Evolutionary conservation across 2,329 filamentous ascomycete species (phyloP), one percentile per base, ranked within the genome.

Genomic region (Pyrenophora graminea): DNA sequence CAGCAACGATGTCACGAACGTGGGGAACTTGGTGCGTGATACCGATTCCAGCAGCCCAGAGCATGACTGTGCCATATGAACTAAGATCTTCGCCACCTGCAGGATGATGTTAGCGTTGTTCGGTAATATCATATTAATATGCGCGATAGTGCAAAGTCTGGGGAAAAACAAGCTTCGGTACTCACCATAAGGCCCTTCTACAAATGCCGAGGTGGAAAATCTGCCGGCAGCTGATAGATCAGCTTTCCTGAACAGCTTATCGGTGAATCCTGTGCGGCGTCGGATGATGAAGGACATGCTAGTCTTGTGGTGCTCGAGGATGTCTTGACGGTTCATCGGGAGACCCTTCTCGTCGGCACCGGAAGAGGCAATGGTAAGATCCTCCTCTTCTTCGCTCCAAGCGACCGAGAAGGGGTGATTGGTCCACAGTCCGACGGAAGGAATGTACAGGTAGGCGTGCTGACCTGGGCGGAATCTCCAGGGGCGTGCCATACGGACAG

Each of bases 1-100:
- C 74, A 41, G 72, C 72, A 36, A 80, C 77, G 15, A 80, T 74
- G 51, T 94, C 87, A 48, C 86, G 87, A 7, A 97, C 82, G 72
- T 95, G 96, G 30, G 91, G 90, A 25, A 97, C 84, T 71, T 96
- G 91, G 72, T 97, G 93, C 1, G 93, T 96, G 75, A 99, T 97
- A 56, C 94, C 94, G 4, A 94, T 91, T 50, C 93, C 90, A 49
- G 91, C 92, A 10, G 93, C 92, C 69, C 97, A 91, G 49, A 99
- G 86, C 57, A 99, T 84, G 38, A 87, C 86, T 37, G 95, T 94
- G 33, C 94, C 93, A 74, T 97, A 97, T 6, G 92, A 97, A 73
- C 91, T 87, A 58, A 97, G 86, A 54, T 85, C 86, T 74, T 96
- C 88, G 68, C 91, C 87, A 36, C 87, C 87, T 70, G 51, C 39